Conservation (phyloP, 106 monocot genomes). For the Amphibolis antarctica region DNA sequence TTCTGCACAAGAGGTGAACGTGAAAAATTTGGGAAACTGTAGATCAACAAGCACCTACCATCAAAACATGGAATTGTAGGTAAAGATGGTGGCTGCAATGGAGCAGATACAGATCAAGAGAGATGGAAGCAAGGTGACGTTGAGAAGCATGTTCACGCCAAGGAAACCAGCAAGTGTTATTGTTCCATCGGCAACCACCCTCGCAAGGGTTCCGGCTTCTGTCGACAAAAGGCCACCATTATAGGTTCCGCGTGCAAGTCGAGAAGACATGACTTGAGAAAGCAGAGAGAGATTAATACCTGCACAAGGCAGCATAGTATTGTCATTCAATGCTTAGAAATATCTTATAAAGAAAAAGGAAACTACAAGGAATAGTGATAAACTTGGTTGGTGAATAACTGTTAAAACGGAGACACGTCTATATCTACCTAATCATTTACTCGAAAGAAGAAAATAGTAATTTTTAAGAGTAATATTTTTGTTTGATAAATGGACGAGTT, state of each 20-base stretch:
- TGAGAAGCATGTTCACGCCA: conserved; percentile 53
- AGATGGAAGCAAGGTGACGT: conserved; percentile 71
- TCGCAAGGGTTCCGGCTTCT: conserved; percentile 38
- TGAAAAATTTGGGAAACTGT: not conserved
- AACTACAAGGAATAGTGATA: not conserved
- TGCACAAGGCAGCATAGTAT: conserved; percentile 14
- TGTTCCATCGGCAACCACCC: conserved; percentile 75
- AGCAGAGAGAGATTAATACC: conserved; percentile 85
- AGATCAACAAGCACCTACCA: not conserved
- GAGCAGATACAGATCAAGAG: conserved; percentile 51
- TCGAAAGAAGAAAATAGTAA: not conserved
- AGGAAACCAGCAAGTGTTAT: conserved; percentile 81
- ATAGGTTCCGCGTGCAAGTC: conserved; percentile 87
- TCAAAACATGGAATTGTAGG: conserved; percentile 66
- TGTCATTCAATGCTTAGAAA: not conserved
- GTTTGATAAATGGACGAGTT: not conserved
- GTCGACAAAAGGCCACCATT: conserved; percentile 79
- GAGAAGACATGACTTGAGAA: conserved; percentile 85
- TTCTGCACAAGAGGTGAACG: too few species aligned
- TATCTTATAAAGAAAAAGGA: not conserved
- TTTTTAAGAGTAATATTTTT: not conserved
- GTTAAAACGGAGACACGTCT: too few species aligned
- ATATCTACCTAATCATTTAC: not conserved
- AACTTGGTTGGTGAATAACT: not conserved
- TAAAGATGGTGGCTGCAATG: conserved; percentile 44